Base-by-base conservation (phyloP, 148 eudicot genomes). In the Rhododendron henanense region DNA sequence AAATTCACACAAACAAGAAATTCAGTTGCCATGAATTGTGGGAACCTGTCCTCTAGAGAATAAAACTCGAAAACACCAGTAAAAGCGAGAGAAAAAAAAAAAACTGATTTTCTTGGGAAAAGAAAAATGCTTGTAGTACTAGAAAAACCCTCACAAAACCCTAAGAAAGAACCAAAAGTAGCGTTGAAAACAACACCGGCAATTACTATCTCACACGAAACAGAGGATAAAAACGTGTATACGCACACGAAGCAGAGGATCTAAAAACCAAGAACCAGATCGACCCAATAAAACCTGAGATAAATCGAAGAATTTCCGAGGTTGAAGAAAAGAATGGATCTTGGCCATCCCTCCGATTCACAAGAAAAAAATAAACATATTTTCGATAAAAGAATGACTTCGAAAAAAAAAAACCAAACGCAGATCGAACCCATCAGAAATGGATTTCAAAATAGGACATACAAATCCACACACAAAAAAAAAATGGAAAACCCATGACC, bases 361-460 rank as follows among this genome's bases (percentile, higher is more conserved):
- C 86, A 53, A 71, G 28, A 67, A 31, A 67, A 67, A 45, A 65
- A 11, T 2, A 31, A 14, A 63, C 37, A 47, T 16, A 35, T 47
- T 88, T 86, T 78, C 84, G 63, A 77, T 55, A 15, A 18, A 55
- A 55, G 6, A 53, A 13, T 53, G 15, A 50, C 53, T 50, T 50
- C 15, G 5, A 15, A 15, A 53, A 53, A 53, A 3, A 14, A 53
- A 55, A 55, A 55, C 0, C 21, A 48, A 73, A n/a, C 78, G 11
- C 81, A 84, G 91, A 91, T 91, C 93, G 83, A 84, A 83, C 83
- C 59, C 85, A 85, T 44, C 69, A 1, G 39, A 14, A 8, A n/a
- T 45, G 75, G 25, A 89, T 74, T 85, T 59, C 67, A 41, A 15
- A 81, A 11, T 3, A 39, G 57, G 74, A 71, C 39, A 6, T 14